A percentile compares a stretch with the other conserved stretches of the same genome.
phyloP scores from a whole-genome alignment of 805 yeast genomes.

The Sugiyamaella americana region DNA sequence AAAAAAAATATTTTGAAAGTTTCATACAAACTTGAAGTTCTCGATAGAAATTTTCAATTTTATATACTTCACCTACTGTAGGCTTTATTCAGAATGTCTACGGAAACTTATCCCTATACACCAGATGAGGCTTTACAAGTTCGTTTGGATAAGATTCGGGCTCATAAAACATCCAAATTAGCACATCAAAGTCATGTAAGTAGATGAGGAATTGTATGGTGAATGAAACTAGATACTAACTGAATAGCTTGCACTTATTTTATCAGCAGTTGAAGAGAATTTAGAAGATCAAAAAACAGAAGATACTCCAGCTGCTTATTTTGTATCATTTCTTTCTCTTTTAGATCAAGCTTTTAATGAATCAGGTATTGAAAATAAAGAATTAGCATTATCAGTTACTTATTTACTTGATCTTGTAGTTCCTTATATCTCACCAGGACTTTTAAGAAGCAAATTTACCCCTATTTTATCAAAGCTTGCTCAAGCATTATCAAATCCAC shows the following conservation, averaged over 20 bases:
- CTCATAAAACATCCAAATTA: slow-evolving; percentile 69
- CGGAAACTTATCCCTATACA: no score
- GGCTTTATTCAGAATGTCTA: no score
- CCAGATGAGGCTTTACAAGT: slow-evolving; percentile 13
- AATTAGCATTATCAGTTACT: slow-evolving; percentile 66
- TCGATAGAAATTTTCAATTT: no score
- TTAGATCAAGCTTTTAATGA: slow-evolving; percentile 62
- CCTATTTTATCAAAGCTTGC: slow-evolving; percentile 76
- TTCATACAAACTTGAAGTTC: no score
- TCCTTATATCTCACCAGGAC: slow-evolving; percentile 57
- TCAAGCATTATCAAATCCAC: slow-evolving; percentile 63
- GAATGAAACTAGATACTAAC: slow-evolving; percentile 1
- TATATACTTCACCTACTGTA: no score
- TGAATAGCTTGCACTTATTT: slow-evolving; percentile 57
- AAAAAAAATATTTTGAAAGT: no score
- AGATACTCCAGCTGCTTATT: slow-evolving; percentile 71
- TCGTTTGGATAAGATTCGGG: slow-evolving; percentile 42
- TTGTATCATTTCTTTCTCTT: slow-evolving; percentile 74
- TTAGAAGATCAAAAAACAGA: slow-evolving; percentile 56
- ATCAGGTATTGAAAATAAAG: slow-evolving; percentile 50
- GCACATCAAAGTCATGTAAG: slow-evolving; percentile 70
- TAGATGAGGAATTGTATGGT: no score
- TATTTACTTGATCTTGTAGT: slow-evolving; percentile 77
- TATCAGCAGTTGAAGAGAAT: slow-evolving; percentile 87
- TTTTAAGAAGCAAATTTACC: slow-evolving; percentile 68